phyloP scores from a whole-genome alignment of 352 stramenopile genomes.

The Pythium biforme region DNA sequence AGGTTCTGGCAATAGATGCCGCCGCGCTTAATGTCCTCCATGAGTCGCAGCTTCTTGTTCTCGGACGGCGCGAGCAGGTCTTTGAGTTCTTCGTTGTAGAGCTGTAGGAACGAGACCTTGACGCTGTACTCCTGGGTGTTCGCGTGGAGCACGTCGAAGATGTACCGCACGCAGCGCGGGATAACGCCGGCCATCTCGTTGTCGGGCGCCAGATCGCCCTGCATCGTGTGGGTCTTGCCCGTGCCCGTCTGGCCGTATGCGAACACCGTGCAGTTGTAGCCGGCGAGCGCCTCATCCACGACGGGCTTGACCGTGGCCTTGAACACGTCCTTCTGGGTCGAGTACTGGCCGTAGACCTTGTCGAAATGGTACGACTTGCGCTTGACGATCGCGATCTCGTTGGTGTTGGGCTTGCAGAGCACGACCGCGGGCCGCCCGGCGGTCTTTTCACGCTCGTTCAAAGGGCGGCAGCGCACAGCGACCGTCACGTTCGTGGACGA shows the following conservation, averaged over 20 bases:
- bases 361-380: conserved; percentile 92
- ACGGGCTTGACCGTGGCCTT: conserved; percentile 89
- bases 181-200: conserved; percentile 93
- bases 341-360: conserved; percentile 94
- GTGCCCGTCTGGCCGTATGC: conserved; percentile 97
- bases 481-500: conserved; percentile 81
- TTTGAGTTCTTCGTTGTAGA: conserved; percentile 99
- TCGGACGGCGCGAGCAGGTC: conserved; percentile 87
- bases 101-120: conserved; percentile 96
- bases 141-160: conserved; percentile 94
- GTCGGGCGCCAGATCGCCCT: conserved; percentile 88
- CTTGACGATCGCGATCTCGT: conserved; percentile 85
- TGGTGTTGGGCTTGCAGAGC: conserved; percentile 81
- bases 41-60: conserved; percentile 84
- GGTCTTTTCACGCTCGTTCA: conserved; percentile 88
- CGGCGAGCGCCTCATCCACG: conserved; percentile 94
- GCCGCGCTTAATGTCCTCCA: conserved; percentile 86
- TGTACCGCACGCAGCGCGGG: conserved; percentile 90
- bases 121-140: conserved; percentile 92
- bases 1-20: conserved; percentile 90
- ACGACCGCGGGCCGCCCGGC: conserved; percentile 75
- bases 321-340: conserved; percentile 97
- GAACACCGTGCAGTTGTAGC: conserved; percentile 97
- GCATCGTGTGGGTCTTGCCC: conserved; percentile 99
- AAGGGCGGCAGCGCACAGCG: conserved; percentile 86